A percentile compares a stretch with the other conserved stretches of the same genome.
Evolutionary conservation across 768 basidiomycete genomes (phyloP).

Genomic region (Sutorius australiensis): DNA sequence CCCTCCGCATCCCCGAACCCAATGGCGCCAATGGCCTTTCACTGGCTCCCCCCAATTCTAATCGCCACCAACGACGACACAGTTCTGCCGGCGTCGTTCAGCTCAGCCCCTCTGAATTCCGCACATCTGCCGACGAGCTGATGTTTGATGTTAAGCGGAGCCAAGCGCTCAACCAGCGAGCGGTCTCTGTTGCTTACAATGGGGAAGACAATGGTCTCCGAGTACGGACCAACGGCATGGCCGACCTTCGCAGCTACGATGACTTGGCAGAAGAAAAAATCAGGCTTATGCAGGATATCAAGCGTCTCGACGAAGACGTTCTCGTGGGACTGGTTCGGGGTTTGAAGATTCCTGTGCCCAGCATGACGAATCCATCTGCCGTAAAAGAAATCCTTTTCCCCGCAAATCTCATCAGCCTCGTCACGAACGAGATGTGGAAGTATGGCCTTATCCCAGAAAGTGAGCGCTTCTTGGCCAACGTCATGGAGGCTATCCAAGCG

Average conservation of each 20-base stretch:
- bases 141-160: slow-evolving; percentile 70
- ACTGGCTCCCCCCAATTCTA: slow-evolving; percentile 36
- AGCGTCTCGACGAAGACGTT: slow-evolving; percentile 89
- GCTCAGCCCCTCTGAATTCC: slow-evolving; percentile 54
- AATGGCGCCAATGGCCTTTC: slow-evolving; percentile 41
- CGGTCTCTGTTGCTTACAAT: slow-evolving; percentile 85
- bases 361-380: slow-evolving; percentile 84
- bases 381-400: slow-evolving; percentile 99
- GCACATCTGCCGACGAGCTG: slow-evolving; percentile 74
- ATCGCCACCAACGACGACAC: slow-evolving; percentile 76
- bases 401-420: slow-evolving; percentile 93
- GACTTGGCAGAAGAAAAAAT: slow-evolving; percentile 96
- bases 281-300: slow-evolving; percentile 84
- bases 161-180: slow-evolving; percentile 71
- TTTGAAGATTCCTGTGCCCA: slow-evolving; percentile 90
- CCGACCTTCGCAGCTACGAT: slow-evolving; percentile 73
- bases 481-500: slow-evolving; percentile 96
- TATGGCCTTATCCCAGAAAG: slow-evolving; percentile 95
- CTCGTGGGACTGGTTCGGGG: slow-evolving; percentile 85
- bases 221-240: slow-evolving; percentile 59
- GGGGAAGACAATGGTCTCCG: slow-evolving; percentile 73
- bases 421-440: slow-evolving; percentile 99
- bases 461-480: slow-evolving; percentile 96
- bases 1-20: slow-evolving; percentile 54
- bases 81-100: slow-evolving; percentile 81